A percentile compares a stretch with the other conserved stretches of the same genome.
phyloP scores from a whole-genome alignment of 345 rosid genomes.

The Rhodamnia rubescens region DNA sequence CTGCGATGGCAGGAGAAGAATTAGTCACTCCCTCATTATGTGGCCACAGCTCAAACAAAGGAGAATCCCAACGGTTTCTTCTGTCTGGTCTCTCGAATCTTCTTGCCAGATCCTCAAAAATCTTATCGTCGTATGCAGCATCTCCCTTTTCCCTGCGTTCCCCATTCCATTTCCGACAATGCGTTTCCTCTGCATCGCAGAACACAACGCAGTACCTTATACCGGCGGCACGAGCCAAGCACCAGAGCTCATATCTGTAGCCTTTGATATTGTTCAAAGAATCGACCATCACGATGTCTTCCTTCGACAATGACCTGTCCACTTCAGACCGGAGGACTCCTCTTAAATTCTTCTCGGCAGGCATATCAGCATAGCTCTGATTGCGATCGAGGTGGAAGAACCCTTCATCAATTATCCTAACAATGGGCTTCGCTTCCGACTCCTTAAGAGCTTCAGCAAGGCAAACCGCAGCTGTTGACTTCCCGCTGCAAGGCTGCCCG shows the following conservation, averaged over 20 bases:
- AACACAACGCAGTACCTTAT: conserved; percentile 71
- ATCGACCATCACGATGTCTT: conserved; percentile 71
- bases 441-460: conserved; percentile 60
- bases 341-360: conserved; percentile 83
- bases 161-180: conserved; percentile 71
- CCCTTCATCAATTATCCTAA: conserved; percentile 61
- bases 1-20: conserved; percentile 47
- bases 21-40: conserved; percentile 41
- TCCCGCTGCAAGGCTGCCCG: conserved; percentile 96
- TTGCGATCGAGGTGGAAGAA: conserved; percentile 85
- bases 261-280: conserved; percentile 95
- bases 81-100: conserved; percentile 91
- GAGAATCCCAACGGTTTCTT: conserved; percentile 95
- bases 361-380: conserved; percentile 81
- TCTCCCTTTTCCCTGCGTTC: conserved; percentile 56
- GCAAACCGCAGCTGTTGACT: conserved; percentile 56
- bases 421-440: conserved; percentile 43
- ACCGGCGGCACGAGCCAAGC: conserved; percentile 88
- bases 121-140: conserved; percentile 42
- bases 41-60: conserved; percentile 73
- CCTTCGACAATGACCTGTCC: conserved; percentile 90
- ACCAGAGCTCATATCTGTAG: conserved; percentile 91
- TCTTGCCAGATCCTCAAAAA: conserved; percentile 70
- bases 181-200: conserved; percentile 57
- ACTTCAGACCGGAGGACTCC: conserved; percentile 96